Conservation (phyloP, 495 filamentous ascomycete species). For the Astrothelium macrocarpum region DNA sequence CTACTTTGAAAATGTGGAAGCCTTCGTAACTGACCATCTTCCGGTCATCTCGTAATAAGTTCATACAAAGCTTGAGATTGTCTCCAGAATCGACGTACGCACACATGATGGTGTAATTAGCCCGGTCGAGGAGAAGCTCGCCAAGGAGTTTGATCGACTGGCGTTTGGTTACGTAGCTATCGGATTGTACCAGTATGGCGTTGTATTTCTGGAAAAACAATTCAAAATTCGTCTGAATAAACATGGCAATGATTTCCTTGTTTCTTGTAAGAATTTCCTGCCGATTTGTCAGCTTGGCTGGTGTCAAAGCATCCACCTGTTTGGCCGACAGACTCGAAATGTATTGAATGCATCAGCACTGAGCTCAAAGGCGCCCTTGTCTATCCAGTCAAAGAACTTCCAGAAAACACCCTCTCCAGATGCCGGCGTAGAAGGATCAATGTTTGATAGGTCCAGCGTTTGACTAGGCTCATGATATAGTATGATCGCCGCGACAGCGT, state of each 20-base stretch:
- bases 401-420: slow-evolving; percentile 81
- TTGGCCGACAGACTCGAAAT: slow-evolving; percentile 58
- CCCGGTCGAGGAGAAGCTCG: slow-evolving; percentile 85
- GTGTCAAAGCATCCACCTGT: neutral
- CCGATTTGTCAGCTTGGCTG: slow-evolving; percentile 3
- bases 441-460: slow-evolving; percentile 43
- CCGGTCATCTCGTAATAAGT: slow-evolving; percentile 81
- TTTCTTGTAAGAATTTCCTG: slow-evolving; percentile 92
- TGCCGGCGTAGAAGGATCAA: slow-evolving; percentile 57
- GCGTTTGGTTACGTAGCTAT: slow-evolving; percentile 94
- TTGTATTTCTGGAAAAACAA: slow-evolving; percentile 91
- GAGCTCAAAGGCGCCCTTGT: slow-evolving; percentile 88
- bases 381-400: slow-evolving; percentile 97
- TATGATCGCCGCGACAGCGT: slow-evolving; percentile 77
- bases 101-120: slow-evolving; percentile 98
- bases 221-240: slow-evolving; percentile 77
- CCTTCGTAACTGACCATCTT: slow-evolving; percentile 99
- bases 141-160: slow-evolving; percentile 97
- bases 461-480: slow-evolving; percentile 76
- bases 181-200: slow-evolving; percentile 72
- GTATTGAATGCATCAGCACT: slow-evolving; percentile 96
- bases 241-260: slow-evolving; percentile 77
- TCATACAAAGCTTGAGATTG: slow-evolving; percentile 97
- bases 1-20: slow-evolving; percentile 96
- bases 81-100: slow-evolving; percentile 89